Conservation (phyloP, 495 filamentous ascomycete species). For the Hypoxylon subgilvum region DNA sequence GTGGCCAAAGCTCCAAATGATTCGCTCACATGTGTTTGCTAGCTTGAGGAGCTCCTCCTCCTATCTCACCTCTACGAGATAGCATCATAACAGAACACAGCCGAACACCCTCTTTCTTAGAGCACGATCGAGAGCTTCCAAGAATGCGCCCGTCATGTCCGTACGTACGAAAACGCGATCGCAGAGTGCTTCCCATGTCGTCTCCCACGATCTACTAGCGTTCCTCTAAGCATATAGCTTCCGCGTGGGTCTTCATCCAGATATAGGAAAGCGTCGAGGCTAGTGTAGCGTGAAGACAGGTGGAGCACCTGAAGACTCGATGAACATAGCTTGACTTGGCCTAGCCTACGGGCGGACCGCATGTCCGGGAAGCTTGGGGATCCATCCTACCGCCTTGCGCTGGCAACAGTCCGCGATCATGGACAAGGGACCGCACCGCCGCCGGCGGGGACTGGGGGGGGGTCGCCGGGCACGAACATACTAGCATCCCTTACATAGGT, state of each 20-base stretch:
- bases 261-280: slow-evolving; percentile 17
- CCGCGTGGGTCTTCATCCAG: slow-evolving; percentile 27
- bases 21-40: background rate
- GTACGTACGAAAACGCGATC: slow-evolving; percentile 14
- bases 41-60: background rate
- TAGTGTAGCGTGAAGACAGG: slow-evolving; percentile 12
- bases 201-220: slow-evolving; percentile 16
- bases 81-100: background rate
- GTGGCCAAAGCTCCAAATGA: slow-evolving; percentile 5
- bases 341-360: too few relatives aligned
- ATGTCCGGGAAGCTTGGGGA: too few relatives aligned
- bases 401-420: slow-evolving; percentile 27
- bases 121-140: background rate
- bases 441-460: too few relatives aligned
- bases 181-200: slow-evolving; percentile 35
- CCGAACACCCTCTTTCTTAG: background rate
- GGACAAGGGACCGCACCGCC: too few relatives aligned
- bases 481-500: too few relatives aligned
- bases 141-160: background rate
- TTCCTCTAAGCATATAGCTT: slow-evolving; percentile 3
- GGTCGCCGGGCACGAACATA: too few relatives aligned
- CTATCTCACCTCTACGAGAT: background rate
- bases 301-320: slow-evolving; percentile 13
- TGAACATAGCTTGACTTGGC: slow-evolving; percentile 8
- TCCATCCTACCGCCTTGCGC: slow-evolving; percentile 3